Base-by-base conservation (phyloP, 2,329 filamentous ascomycete species). In the Ceratocystis variospora region DNA sequence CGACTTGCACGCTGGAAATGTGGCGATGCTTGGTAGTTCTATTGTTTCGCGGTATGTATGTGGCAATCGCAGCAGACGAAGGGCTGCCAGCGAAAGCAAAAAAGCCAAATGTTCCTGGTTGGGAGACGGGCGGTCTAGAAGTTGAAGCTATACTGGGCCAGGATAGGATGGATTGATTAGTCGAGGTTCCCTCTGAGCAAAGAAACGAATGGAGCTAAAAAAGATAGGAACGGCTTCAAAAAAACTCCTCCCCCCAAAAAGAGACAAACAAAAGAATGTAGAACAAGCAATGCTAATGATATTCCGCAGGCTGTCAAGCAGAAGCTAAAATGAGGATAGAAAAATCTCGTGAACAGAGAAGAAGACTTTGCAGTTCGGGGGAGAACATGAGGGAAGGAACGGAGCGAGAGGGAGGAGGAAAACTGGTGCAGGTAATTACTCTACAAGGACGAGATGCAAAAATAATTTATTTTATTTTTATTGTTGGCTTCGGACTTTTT, bases 181-280 rank as follows among this genome's bases (percentile, higher is more conserved):
- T 41, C 37, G 37, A 15, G 22, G 15, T 15, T 57, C 62, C 25
- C 28, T 44, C 45, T 55, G 17, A 1, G 28, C 37, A 25, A 63
- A 50, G 48, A 64, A n/a, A 37, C 25, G 17, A 55, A 57, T 31
- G 41, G 55, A 59, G 57, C 48, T 19, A 50, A 66, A 25, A 61
- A 61, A 61, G 46, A 50, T 6, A 62, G 25, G 15, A 53, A 64
- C 61, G 19, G 45, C 19, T 45, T 28, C 22, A 44, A 48, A 59
- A 25, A 63, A 31, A 12, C 5, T 7, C 41, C 12, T 25, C 22
- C 22, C 22, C 22, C 22, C 1, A 25, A 25, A 22, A 61, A 57
- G 33, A 64, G 22, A 61, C 8, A 62, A 46, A 41, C 28, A 61
- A n/a, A 63, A 67, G 25, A 59, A 59, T 45, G 50, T 41, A 22